These are phyloP conservation scores for Mycena crocata DNA, from an alignment of 768 basidiomycete species.

Conservation along the genomic window DNA sequence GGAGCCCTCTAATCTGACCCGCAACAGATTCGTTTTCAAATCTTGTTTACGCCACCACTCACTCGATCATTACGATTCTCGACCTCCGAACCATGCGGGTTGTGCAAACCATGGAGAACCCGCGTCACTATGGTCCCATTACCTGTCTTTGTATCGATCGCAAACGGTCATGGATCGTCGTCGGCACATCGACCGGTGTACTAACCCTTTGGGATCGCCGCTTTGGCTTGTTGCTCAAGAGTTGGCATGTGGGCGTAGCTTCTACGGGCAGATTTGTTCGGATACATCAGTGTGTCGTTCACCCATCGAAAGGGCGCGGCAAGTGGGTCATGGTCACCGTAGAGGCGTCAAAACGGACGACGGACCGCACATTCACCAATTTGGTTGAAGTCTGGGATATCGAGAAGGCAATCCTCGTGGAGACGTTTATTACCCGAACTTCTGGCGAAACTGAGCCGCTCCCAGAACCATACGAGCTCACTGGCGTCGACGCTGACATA, in stretches of 20 bases:
- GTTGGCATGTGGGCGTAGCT: conserved; percentile 81
- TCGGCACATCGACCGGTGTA: conserved; percentile 87
- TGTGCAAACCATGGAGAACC: conserved; percentile 83
- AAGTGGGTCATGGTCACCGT: conserved; percentile 91
- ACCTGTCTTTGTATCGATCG: conserved; percentile 87
- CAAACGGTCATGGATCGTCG: conserved; percentile 88
- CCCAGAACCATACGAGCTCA: conserved; percentile 64
- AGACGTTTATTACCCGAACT: conserved; percentile 76
- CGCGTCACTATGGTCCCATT: conserved; percentile 87
- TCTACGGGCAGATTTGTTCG: conserved; percentile 63
- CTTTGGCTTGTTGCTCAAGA: conserved; percentile 89
- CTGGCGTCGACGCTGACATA: conserved; percentile 66
- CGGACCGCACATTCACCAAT: conserved; percentile 57
- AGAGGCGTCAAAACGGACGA: conserved; percentile 60
- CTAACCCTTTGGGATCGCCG: conserved; percentile 95
- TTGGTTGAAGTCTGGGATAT: conserved; percentile 95
- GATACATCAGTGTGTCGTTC: conserved; percentile 81
- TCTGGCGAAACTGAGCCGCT: conserved; percentile 58
- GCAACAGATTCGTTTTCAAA: conserved; percentile 75
- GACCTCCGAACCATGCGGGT: conserved; percentile 89
- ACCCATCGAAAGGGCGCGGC: conserved; percentile 89
- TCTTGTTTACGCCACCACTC: conserved; percentile 87
- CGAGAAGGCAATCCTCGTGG: conserved; percentile 82
- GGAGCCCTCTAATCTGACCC: not conserved
- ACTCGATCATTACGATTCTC: conserved; percentile 77